Conservation (phyloP, 2,329 filamentous ascomycete species). For the Massarina eburnea region DNA sequence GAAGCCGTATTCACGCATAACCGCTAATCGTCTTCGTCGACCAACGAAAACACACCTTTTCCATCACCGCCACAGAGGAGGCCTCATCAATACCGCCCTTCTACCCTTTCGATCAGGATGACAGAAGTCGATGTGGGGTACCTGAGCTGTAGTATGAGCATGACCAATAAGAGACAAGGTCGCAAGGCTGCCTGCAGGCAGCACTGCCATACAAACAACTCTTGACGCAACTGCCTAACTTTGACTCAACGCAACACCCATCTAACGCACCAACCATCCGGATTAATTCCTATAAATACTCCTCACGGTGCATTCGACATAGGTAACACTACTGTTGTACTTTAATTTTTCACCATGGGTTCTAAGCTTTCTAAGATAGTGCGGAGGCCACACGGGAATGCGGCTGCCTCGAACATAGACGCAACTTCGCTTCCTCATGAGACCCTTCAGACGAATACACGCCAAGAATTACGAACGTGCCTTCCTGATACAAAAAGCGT, state of each 20-base stretch:
- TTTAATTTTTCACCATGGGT: constrained; percentile 23
- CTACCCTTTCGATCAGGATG: not conserved
- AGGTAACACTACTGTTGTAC: not conserved
- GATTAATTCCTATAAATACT: constrained; percentile 5
- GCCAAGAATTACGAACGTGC: constrained; percentile 11
- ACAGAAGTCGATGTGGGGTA: constrained; percentile 7
- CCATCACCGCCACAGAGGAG: not conserved
- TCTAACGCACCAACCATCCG: not conserved
- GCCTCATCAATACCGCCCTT: not conserved
- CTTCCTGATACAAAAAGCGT: not conserved
- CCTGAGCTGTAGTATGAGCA: not conserved
- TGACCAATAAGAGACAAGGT: constrained; percentile 19
- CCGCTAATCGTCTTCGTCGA: too few relatives aligned
- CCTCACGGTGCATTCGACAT: not conserved
- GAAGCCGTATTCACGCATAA: too few relatives aligned
- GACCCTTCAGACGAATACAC: constrained; percentile 10
- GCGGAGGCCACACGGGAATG: constrained; percentile 17
- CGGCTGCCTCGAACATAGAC: constrained; percentile 14
- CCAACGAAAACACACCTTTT: too few relatives aligned
- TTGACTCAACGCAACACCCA: constrained; percentile 18
- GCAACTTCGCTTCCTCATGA: constrained; percentile 13
- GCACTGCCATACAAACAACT: constrained; percentile 4
- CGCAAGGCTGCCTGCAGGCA: constrained; percentile 34
- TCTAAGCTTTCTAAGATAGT: constrained; percentile 27
- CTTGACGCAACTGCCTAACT: constrained; percentile 22